These are phyloP conservation scores for Penicillium verrucosum DNA, from an alignment of 2,329 filamentous ascomycete genomes.

Conservation along the genomic window DNA sequence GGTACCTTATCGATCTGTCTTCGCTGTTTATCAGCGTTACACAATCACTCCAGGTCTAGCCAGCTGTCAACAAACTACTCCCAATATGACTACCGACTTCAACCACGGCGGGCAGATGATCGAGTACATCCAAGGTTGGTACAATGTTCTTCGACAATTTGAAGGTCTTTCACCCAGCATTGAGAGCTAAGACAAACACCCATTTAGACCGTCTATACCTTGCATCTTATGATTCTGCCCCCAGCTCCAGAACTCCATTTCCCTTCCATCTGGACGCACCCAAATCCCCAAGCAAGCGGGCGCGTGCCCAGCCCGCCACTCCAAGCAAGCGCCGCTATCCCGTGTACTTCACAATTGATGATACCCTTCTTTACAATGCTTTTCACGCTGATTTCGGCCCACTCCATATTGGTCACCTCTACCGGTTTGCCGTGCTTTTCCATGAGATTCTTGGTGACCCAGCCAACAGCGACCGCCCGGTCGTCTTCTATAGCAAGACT, in stretches of 20 bases:
- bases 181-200: slow-evolving; percentile 16
- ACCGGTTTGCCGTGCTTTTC: slow-evolving; percentile 92
- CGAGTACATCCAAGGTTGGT: slow-evolving; percentile 90
- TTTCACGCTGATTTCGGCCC: slow-evolving; percentile 99
- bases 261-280: slow-evolving; percentile 65
- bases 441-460: slow-evolving; percentile 92
- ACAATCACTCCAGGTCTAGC: neutral
- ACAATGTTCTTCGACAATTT: slow-evolving; percentile 23
- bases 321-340: slow-evolving; percentile 59
- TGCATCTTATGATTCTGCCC: slow-evolving; percentile 81
- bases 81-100: slow-evolving; percentile 49
- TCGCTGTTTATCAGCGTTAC: slow-evolving; percentile 6
- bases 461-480: slow-evolving; percentile 81
- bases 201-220: slow-evolving; percentile 83
- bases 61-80: neutral
- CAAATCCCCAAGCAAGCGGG: slow-evolving; percentile 70
- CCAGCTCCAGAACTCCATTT: slow-evolving; percentile 77
- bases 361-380: slow-evolving; percentile 90
- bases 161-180: slow-evolving; percentile 27
- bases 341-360: slow-evolving; percentile 94
- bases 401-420: slow-evolving; percentile 93
- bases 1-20: slow-evolving; percentile 1
- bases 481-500: slow-evolving; percentile 93
- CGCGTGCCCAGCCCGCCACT: slow-evolving; percentile 60
- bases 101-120: slow-evolving; percentile 81